A percentile compares a stretch with the other conserved stretches of the same genome.
These are phyloP conservation scores for Lathyrus sativus DNA, from an alignment of 306 rosid species.

Conservation along the genomic window DNA sequence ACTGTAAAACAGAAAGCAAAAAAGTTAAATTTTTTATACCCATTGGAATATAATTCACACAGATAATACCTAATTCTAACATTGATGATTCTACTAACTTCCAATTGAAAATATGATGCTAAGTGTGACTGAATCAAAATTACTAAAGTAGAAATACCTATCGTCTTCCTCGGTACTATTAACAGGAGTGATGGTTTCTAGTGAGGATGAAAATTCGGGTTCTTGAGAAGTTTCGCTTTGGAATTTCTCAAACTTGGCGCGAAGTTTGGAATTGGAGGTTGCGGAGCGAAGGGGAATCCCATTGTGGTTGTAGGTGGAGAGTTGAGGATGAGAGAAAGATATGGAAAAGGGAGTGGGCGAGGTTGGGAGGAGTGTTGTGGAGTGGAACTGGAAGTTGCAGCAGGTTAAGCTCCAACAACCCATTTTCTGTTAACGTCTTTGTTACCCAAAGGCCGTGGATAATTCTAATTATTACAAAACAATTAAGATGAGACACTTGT, in stretches of 20 bases:
- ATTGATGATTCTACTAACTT: too few relatives aligned
- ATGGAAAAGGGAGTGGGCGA: slow-evolving; percentile 54
- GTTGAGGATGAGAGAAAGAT: slow-evolving; percentile 48
- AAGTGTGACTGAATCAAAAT: too few relatives aligned
- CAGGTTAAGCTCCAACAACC: slow-evolving; percentile 58
- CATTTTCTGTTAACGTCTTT: slow-evolving; percentile 43
- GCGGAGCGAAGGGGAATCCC: slow-evolving; percentile 41
- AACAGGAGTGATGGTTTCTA: slow-evolving; percentile 15
- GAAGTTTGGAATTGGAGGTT: slow-evolving; percentile 45
- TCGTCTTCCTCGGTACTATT: too few relatives aligned
- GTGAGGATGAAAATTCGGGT: slow-evolving; percentile 40
- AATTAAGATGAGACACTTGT: too few relatives aligned
- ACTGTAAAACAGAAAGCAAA: slow-evolving; percentile 54
- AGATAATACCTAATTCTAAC: too few relatives aligned
- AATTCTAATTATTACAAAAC: background rate
- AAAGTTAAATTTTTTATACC: slow-evolving; percentile 37
- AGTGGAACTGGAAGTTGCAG: slow-evolving; percentile 43
- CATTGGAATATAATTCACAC: background rate
- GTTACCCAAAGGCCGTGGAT: slow-evolving; percentile 42
- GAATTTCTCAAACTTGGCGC: slow-evolving; percentile 88
- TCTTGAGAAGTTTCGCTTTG: slow-evolving; percentile 54
- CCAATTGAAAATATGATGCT: too few relatives aligned
- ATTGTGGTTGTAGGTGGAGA: slow-evolving; percentile 36
- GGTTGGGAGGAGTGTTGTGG: slow-evolving; percentile 46
- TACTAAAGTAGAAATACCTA: too few relatives aligned